Evolutionary conservation across 169 alveolate genomes (phyloP).

Genomic region (Plasmodium falciparum): DNA sequence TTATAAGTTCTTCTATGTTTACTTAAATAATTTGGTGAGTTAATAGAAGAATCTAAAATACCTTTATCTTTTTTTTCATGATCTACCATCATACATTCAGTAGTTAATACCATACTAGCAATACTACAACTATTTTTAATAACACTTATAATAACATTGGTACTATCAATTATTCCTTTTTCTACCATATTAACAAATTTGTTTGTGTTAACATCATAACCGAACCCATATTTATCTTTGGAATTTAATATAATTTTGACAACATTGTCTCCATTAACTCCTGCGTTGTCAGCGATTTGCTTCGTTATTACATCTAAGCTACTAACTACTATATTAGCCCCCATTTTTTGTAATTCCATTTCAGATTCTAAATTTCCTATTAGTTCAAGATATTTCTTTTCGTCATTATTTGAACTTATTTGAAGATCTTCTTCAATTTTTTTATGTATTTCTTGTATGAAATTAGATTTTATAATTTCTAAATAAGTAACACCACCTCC

Average conservation of each 20-base stretch:
- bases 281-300: slow-evolving; percentile 91
- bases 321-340: slow-evolving; percentile 89
- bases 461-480: slow-evolving; percentile 85
- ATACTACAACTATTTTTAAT: slow-evolving; percentile 90
- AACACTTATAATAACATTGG: slow-evolving; percentile 90
- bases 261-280: slow-evolving; percentile 88
- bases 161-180: slow-evolving; percentile 92
- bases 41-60: slow-evolving; percentile 27
- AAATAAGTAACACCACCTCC: slow-evolving; percentile 93
- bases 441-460: slow-evolving; percentile 80
- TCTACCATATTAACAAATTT: slow-evolving; percentile 91
- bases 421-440: slow-evolving; percentile 80
- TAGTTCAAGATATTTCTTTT: slow-evolving; percentile 48
- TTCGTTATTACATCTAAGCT: slow-evolving; percentile 88
- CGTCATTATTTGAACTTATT: slow-evolving; percentile 28
- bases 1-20: slow-evolving; percentile 33
- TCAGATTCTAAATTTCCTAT: slow-evolving; percentile 90
- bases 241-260: slow-evolving; percentile 87
- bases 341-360: slow-evolving; percentile 90
- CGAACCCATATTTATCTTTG: slow-evolving; percentile 90
- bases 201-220: slow-evolving; percentile 91
- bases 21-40: slow-evolving; percentile 28
- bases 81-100: slow-evolving; percentile 93
- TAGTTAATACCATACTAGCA: slow-evolving; percentile 92
- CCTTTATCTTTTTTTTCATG: slow-evolving; percentile 83